Base-by-base conservation (phyloP, 306 rosid species). In the Lotus japonicus region DNA sequence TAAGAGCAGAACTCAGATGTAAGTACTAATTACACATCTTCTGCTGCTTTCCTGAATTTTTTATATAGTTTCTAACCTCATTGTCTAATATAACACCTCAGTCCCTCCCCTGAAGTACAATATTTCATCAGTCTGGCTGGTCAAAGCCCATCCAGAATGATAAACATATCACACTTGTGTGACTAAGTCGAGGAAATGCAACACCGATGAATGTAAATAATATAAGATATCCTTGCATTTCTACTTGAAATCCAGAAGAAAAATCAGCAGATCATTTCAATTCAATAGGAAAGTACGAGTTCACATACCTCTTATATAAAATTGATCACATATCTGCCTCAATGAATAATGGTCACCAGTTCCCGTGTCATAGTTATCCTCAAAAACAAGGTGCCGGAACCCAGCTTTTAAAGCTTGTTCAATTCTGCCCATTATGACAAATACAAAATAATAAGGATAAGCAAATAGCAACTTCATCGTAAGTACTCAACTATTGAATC, bases 361-460 rank as follows among this genome's bases (percentile, higher is more conserved):
- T 79, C 99, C 99, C 41, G 97, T 95, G 79, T 95, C 99, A 74
- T 95, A 95, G 82, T 95, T 95, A 81, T 95, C 99, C 88, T 95
- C 99, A 70, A 95, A 95, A 68, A 95, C 84, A 79, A 95, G 89
- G 84, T 95, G 99, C 36, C 46, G 86, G 76, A 95, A 95, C 66
- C 99, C 99, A 72, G 89, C 96, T 65, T 87, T 83, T 73, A 90
- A 77, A 73, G 97, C 92, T 80, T 95, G 95, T 46, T 73, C 72
- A 68, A 90, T 46, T 84, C 99, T 95, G 92, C 65, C 65, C 77
- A 63, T 73, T 52, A 74, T 5, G 72, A 74, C 55, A 85, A 33
- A 72, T 28, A 21, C 7, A 51, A 65, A 54, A 51, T 17, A 67
- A 15, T n/a, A 56, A 31, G 68, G 82, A 42, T 80, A 75, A 83